Conservation (phyloP, 2,329 filamentous ascomycete species). For the Biscogniauxia mediterranea region DNA sequence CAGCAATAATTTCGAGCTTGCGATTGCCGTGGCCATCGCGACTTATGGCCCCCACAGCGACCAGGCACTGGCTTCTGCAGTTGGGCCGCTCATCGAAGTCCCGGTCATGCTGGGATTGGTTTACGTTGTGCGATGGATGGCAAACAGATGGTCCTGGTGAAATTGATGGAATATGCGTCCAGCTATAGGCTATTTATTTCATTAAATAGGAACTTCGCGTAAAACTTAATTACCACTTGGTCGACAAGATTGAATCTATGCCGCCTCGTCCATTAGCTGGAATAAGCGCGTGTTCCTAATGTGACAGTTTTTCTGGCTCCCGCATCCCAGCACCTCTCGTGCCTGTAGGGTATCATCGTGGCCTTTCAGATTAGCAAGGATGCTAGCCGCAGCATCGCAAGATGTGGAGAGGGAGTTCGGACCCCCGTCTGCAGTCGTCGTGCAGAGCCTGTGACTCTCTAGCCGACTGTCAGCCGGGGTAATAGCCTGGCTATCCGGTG, state of each 20-base stretch:
- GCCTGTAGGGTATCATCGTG: slow-evolving; percentile 20
- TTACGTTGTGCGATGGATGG: slow-evolving; percentile 65
- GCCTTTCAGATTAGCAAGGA: slow-evolving; percentile 28
- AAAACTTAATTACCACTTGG: not conserved
- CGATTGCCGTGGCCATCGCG: slow-evolving; percentile 83
- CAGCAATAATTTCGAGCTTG: slow-evolving; percentile 91
- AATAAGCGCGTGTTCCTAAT: slow-evolving; percentile 33
- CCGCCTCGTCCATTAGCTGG: slow-evolving; percentile 30
- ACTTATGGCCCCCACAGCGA: slow-evolving; percentile 76
- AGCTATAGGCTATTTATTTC: no score
- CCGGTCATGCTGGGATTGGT: slow-evolving; percentile 77
- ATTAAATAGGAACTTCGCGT: no score
- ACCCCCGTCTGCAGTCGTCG: not conserved
- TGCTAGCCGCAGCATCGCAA: slow-evolving; percentile 29
- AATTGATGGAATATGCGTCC: slow-evolving; percentile 23
- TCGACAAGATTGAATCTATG: not conserved
- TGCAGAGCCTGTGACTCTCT: not conserved
- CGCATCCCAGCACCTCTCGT: slow-evolving; percentile 23
- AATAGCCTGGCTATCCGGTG: not conserved
- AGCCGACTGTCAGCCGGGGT: not conserved
- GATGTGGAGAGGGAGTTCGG: slow-evolving; percentile 20
- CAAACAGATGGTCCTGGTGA: slow-evolving; percentile 54
- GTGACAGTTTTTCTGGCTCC: slow-evolving; percentile 22
- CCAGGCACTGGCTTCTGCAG: slow-evolving; percentile 78
- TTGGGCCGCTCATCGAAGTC: slow-evolving; percentile 84